Conservation (phyloP, 2,329 filamentous ascomycete species). For the Penicillium glabrum region DNA sequence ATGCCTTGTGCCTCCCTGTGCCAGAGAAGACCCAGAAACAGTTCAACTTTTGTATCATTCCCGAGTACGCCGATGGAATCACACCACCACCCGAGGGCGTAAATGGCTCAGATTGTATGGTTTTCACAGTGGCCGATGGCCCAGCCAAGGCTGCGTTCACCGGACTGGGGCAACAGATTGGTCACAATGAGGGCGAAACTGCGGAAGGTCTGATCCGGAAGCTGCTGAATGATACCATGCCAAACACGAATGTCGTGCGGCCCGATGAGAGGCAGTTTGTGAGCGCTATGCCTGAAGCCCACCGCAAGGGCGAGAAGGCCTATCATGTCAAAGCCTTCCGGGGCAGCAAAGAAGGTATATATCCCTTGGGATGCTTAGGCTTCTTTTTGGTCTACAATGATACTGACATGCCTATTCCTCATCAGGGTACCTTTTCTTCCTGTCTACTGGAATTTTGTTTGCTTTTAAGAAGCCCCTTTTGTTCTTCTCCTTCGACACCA, state of each 20-base stretch:
- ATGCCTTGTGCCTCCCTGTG: conserved; percentile 62
- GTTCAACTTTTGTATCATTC: conserved; percentile 63
- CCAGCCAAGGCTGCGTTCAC: conserved; percentile 46
- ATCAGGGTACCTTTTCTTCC: conserved; percentile 63
- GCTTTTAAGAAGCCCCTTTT: conserved; percentile 66
- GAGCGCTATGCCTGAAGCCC: conserved; percentile 59
- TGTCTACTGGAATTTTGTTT: conserved; percentile 61
- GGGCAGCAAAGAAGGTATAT: conserved; percentile 64
- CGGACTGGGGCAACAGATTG: conserved; percentile 45
- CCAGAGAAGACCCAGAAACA: conserved; percentile 65
- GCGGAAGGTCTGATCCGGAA: conserved; percentile 45
- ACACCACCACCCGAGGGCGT: conserved; percentile 44
- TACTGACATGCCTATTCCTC: conserved; percentile 3
- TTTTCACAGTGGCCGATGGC: conserved; percentile 61
- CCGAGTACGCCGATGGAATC: conserved; percentile 52
- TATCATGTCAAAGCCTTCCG: conserved; percentile 64
- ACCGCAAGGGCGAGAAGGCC: conserved; percentile 63
- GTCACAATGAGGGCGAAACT: conserved; percentile 46
- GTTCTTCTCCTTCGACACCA: conserved; percentile 60
- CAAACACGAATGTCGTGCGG: conserved; percentile 49
- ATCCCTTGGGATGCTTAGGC: neutral
- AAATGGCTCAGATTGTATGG: conserved; percentile 53
- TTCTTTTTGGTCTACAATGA: neutral
- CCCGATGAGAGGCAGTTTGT: conserved; percentile 59
- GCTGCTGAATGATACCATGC: conserved; percentile 52